Evolutionary conservation across 345 rosid genomes (phyloP), one percentile per base, ranked within the genome.

Genomic region (Gossypium anomalum): DNA sequence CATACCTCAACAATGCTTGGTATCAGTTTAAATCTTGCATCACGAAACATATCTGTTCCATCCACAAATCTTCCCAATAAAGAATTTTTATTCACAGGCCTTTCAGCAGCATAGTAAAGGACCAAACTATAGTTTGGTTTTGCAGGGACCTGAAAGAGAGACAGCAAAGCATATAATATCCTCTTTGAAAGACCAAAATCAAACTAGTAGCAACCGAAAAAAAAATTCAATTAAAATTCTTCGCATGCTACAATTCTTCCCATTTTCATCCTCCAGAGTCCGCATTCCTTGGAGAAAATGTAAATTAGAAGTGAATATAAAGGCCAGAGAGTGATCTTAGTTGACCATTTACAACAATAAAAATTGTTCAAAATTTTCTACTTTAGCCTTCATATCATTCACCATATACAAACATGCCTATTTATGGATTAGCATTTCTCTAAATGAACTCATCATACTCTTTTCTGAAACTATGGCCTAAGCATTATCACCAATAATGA

Each of bases 61-160:
- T 93, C 92, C 64, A 88, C 80, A 75, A 95, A 95, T 78, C 89
- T 89, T 44, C 92, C 94, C 83, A 95, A 82, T 75, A 94, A 85
- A 38, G 97, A 95, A 71, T 78, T 76, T 81, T 90, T 80, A 66
- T 85, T 87, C 76, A 90, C 85, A 61, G 98, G 99, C 86, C 97
- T 90, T 63, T 90, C 92, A 65, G 97, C 82, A 20, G 92, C 99
- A 84, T 87, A 95, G 77, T 93, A 95, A 72, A 90, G 86, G 63
- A 93, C 97, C 90, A 95, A 77, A 82, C 94, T 89, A 80, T 95
- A 91, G 85, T 93, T 90, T 59, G 99, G 98, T 81, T 87, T 95
- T 65, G 94, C 94, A 14, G 99, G 99, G 76, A 95, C 85, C 99
- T 95, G 87, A 68, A 76, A 83, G 58, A 27, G 55, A 12, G 51